Evolutionary conservation across 2,329 filamentous ascomycete genomes (phyloP), one percentile per base, ranked within the genome.

Genomic region (Daldinia sp.): DNA sequence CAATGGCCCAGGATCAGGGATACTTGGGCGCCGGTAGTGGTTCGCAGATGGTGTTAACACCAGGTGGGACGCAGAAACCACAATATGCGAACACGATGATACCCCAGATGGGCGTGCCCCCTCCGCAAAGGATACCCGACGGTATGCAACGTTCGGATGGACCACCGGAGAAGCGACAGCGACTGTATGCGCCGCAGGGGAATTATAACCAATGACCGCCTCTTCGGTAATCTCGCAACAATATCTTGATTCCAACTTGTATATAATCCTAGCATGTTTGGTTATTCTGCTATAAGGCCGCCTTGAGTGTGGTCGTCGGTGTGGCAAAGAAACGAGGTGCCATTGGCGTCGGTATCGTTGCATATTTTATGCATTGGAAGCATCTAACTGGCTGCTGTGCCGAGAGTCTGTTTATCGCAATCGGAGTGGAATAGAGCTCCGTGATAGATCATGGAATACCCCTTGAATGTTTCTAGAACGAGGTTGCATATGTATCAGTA

Each of bases 91-190:
- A 81, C 46, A 76, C 78, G 33, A 82, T 83, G 74, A 83, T 83
- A 70, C 75, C 74, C 13, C 74, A 75, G 33, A 78, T 80, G 67
- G 74, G 70, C 23, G 72, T 73, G 33, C 73, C 76, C 13, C 73
- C 76, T 23, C 72, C 74, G 6, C 74, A 80, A 48, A 74, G 77
- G 12, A 75, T 81, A 67, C 69, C 76, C 2, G 80, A 80, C 9
- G 71, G 73, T 39, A 73, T 79, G 71, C 63, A 71, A 37, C 75
- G 73, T 30, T 73, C 72, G 7, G 82, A 83, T 13, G 82, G 82
- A 23, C 79, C 81, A 53, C 82, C 83, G 0, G 86, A 87, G 73
- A 88, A 88, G 76, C 80, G 86, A 56, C 86, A 87, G 72, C 80
- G 86, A 50, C 64, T 87, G 57, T 86, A 84, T 63, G 81, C 79